These are phyloP conservation scores for Aristolochia fimbriata DNA, from an alignment of 164 flowering plant genomes.

Conservation along the genomic window DNA sequence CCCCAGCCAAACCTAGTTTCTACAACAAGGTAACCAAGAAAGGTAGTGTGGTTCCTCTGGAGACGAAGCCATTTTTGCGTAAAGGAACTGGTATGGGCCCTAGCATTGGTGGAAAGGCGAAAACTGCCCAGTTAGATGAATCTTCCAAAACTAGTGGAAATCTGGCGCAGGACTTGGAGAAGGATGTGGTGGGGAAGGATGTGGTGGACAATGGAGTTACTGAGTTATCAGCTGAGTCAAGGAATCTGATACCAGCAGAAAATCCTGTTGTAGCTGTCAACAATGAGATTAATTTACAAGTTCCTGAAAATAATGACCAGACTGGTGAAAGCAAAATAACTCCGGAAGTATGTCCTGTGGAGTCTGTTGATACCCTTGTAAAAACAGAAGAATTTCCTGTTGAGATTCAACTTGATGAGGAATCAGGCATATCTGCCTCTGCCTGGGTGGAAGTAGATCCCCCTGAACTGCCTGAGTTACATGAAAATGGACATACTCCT, in stretches of 20 bases:
- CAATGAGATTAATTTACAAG: constrained; percentile 19
- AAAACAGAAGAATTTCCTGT: constrained; percentile 16
- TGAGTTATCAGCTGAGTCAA: constrained; percentile 16
- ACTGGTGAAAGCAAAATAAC: constrained; percentile 18
- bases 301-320: constrained; percentile 16
- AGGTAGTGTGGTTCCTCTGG: constrained; percentile 81
- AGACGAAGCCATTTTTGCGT: constrained; percentile 57
- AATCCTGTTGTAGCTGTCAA: constrained; percentile 8
- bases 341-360: constrained; percentile 21
- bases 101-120: constrained; percentile 27
- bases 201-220: constrained; percentile 14
- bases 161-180: constrained; percentile 20
- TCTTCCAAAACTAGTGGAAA: constrained; percentile 19
- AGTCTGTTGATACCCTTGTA: constrained; percentile 16
- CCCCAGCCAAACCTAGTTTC: constrained; percentile 43
- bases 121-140: constrained; percentile 30
- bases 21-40: constrained; percentile 60
- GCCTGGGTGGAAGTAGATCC: constrained; percentile 74
- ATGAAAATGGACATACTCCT: constrained; percentile 6
- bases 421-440: constrained; percentile 45
- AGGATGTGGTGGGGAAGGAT: constrained; percentile 10
- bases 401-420: constrained; percentile 37
- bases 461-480: constrained; percentile 22
- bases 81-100: constrained; percentile 44
- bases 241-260: constrained; percentile 19